Conservation (phyloP, 495 filamentous ascomycete genomes). For the Cenococcum geophilum region DNA sequence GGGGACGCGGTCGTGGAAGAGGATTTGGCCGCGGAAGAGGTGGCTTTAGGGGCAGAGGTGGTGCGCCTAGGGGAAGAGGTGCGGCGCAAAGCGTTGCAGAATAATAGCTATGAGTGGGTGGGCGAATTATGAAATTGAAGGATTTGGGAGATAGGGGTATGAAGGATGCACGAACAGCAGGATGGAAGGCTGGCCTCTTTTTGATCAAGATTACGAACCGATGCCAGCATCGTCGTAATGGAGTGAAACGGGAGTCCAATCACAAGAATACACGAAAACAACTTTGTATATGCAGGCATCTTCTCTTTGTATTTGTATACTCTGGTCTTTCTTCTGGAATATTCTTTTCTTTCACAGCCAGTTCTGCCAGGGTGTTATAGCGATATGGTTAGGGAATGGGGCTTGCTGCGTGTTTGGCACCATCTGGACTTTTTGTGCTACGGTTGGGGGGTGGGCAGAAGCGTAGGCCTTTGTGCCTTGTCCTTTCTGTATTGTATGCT, state of each 20-base stretch:
- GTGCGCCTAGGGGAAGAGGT: slow-evolving; percentile 29
- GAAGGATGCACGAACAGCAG: neutral
- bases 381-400: no score
- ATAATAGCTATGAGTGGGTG: neutral
- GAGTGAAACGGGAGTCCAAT: neutral
- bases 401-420: no score
- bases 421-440: no score
- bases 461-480: no score
- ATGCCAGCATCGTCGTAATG: neutral
- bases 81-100: slow-evolving; percentile 2
- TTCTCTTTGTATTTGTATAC: no score
- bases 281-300: no score
- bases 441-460: no score
- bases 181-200: neutral
- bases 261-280: no score
- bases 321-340: no score
- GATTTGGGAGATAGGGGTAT: neutral
- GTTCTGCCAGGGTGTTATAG: no score
- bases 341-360: no score
- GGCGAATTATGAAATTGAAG: neutral
- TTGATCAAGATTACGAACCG: neutral
- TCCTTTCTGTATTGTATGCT: no score
- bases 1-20: slow-evolving; percentile 42
- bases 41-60: slow-evolving; percentile 42
- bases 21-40: slow-evolving; percentile 55